Conservation (phyloP, 306 rosid genomes). For the Castanea mollissima region DNA sequence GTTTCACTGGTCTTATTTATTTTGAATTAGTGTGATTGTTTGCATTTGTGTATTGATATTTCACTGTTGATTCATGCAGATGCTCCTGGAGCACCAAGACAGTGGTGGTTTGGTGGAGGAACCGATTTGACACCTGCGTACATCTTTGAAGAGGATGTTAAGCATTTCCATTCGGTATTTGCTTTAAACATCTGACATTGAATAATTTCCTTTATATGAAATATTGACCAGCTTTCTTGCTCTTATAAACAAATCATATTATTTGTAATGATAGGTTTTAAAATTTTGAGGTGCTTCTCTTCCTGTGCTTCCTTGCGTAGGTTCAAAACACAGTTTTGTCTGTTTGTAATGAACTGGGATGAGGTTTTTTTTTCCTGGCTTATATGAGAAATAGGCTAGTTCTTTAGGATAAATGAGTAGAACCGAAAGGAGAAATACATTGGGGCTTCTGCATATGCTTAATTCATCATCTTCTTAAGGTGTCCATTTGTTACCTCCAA, state of each 20-base stretch:
- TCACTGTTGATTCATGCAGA: conserved; percentile 47
- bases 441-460: background rate
- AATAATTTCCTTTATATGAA: background rate
- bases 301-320: background rate
- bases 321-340: background rate
- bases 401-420: background rate
- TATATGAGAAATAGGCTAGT: background rate
- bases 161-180: conserved; percentile 89
- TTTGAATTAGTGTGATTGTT: background rate
- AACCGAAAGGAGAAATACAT: background rate
- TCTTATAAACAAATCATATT: background rate
- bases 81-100: conserved; percentile 91
- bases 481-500: background rate
- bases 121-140: conserved; percentile 97
- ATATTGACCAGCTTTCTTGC: background rate
- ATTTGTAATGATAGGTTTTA: background rate
- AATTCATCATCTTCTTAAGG: background rate
- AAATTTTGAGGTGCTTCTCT: background rate
- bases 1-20: background rate
- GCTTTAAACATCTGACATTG: background rate
- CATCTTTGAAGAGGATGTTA: conserved; percentile 90
- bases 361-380: background rate
- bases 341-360: background rate
- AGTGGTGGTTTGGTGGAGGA: conserved; percentile 99
- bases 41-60: background rate